Evolutionary conservation across 1,139 yeast genomes (phyloP).

Genomic region (Protomyces inundatus): DNA sequence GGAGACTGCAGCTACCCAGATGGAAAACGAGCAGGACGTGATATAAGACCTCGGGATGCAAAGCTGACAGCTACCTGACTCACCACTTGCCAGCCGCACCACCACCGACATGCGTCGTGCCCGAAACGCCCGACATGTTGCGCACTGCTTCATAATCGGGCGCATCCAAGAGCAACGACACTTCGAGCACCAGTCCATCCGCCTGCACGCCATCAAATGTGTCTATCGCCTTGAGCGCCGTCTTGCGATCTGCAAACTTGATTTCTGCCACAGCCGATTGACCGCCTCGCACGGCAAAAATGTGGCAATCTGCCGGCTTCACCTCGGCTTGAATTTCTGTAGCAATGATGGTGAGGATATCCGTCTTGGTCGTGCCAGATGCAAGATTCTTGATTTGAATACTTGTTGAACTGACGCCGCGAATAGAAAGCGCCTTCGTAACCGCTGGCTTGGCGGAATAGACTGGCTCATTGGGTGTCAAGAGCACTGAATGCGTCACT

Average conservation of each 20-base stretch:
- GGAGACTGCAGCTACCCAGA: too few species aligned
- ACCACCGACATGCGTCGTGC: neutral
- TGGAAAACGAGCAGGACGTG: too few species aligned
- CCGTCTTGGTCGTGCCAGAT: conserved; percentile 18
- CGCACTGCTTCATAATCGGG: neutral
- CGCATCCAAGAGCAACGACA: neutral
- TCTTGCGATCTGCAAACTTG: conserved; percentile 11
- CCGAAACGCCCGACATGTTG: neutral
- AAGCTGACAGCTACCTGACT: neutral
- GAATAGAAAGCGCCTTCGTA: conserved; percentile 3
- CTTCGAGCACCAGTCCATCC: neutral
- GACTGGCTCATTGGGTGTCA: neutral
- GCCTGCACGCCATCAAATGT: conserved; percentile 8
- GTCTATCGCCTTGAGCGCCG: conserved; percentile 22
- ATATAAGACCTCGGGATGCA: too few species aligned
- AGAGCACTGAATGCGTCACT: neutral
- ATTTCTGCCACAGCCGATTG: conserved; percentile 15
- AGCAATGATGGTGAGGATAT: conserved; percentile 5
- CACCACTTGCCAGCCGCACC: neutral
- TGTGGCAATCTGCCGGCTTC: neutral
- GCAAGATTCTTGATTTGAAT: conserved; percentile 14
- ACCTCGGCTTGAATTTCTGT: conserved; percentile 13
- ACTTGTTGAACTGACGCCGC: conserved; percentile 20
- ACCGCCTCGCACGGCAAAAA: conserved; percentile 14
- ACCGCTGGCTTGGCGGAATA: neutral